These are phyloP conservation scores for Candida schatavii DNA, from an alignment of 805 yeast species.

Conservation along the genomic window DNA sequence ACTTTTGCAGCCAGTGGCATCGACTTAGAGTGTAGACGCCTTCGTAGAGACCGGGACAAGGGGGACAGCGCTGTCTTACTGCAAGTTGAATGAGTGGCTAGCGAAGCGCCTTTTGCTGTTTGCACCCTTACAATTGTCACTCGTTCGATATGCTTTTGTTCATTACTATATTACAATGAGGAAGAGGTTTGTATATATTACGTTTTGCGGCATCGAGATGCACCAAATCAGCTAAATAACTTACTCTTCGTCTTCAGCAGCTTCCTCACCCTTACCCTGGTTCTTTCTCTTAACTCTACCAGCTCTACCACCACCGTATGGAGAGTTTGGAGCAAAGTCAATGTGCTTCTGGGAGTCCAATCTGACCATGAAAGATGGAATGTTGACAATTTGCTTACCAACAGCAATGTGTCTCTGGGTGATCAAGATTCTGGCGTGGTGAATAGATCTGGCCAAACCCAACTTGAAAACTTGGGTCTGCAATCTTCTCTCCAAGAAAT, in stretches of 20 bases:
- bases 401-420: constrained; percentile 99
- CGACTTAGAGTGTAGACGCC: too few species aligned
- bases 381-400: constrained; percentile 98
- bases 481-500: constrained; percentile 99
- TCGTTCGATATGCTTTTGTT: not conserved
- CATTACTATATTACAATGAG: constrained; percentile 6
- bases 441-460: constrained; percentile 98
- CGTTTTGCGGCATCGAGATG: not conserved
- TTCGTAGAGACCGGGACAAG: too few species aligned
- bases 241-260: constrained; percentile 73
- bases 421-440: constrained; percentile 99
- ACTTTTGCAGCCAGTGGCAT: too few species aligned
- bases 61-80: not conserved
- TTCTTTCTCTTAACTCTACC: constrained; percentile 99
- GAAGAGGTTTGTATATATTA: constrained; percentile 6
- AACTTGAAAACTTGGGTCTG: constrained; percentile 99
- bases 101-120: not conserved
- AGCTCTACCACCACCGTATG: constrained; percentile 99
- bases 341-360: constrained; percentile 99
- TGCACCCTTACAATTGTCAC: not conserved
- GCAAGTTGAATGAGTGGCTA: not conserved
- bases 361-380: constrained; percentile 99
- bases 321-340: constrained; percentile 98
- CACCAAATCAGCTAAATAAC: constrained; percentile 22
- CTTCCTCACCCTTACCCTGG: constrained; percentile 58